Conservation (phyloP, 805 yeast species). For the Suhomyces kilbournensis region DNA sequence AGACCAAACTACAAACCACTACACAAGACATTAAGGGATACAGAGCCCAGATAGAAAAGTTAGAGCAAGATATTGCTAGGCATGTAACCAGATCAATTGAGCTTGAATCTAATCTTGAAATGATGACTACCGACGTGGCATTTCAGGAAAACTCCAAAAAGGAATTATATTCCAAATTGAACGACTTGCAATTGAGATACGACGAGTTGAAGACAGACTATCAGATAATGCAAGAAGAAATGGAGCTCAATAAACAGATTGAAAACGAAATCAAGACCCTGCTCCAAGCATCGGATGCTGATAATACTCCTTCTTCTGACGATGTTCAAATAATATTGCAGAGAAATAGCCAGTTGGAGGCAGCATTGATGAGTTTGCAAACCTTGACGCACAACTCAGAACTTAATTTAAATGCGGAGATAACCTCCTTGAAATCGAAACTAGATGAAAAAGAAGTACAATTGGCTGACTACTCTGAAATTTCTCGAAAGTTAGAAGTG, state of each 20-base stretch:
- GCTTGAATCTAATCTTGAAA: conserved; percentile 27
- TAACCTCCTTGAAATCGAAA: conserved; percentile 10
- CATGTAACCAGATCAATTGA: conserved; percentile 2
- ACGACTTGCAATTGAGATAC: conserved; percentile 25
- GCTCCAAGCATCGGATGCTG: conserved; percentile 1
- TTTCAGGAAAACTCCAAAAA: conserved; percentile 34
- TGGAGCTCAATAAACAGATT: conserved; percentile 35
- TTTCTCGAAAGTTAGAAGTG: conserved; percentile 11
- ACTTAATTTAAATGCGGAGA: conserved; percentile 16
- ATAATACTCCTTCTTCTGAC: conserved; percentile 9
- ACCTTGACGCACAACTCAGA: conserved; percentile 25
- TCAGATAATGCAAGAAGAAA: conserved; percentile 32
- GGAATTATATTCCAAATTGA: conserved; percentile 22
- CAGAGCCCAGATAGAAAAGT: conserved; percentile 13
- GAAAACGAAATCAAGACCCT: conserved; percentile 27
- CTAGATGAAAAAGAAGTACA: conserved; percentile 25
- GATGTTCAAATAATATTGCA: conserved; percentile 23
- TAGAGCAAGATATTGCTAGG: conserved; percentile 13
- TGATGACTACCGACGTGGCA: conserved; percentile 43
- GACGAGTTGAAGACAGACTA: conserved; percentile 28
- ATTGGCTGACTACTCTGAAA: conserved; percentile 31
- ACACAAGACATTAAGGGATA: conserved; percentile 23
- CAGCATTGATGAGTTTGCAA: conserved; percentile 36
- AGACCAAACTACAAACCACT: conserved; percentile 40
- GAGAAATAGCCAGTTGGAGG: conserved; percentile 39